Conservation (phyloP, 176 grass and related monocot species). For the Elaeis guineensis region DNA sequence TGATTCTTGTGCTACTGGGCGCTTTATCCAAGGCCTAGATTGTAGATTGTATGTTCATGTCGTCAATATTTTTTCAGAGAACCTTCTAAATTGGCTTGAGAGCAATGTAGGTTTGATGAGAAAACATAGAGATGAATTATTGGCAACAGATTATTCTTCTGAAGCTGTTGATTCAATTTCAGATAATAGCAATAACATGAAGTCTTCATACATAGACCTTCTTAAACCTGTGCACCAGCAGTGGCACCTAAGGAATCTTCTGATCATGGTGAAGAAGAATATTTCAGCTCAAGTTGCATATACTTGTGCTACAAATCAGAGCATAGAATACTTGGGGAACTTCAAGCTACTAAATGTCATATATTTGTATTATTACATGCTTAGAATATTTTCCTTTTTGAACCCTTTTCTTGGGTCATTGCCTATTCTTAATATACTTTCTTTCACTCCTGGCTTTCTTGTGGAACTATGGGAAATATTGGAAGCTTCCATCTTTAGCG, state of each 20-base stretch:
- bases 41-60: conserved; percentile 58
- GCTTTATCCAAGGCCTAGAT: conserved; percentile 61
- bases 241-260: conserved; percentile 90
- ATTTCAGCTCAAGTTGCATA: conserved; percentile 7
- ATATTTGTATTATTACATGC: conserved; percentile 81
- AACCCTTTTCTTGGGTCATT: conserved; percentile 50
- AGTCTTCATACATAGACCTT: conserved; percentile 59
- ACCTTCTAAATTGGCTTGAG: conserved; percentile 53
- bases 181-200: conserved; percentile 17
- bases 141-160: conserved; percentile 7
- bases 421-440: conserved; percentile 90
- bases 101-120: conserved; percentile 31
- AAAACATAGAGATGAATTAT: conserved; percentile 16
- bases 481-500: conserved; percentile 48
- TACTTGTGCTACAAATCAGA: conserved; percentile 15
- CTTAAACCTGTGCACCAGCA: conserved; percentile 89
- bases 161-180: conserved; percentile 23
- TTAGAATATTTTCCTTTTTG: conserved; percentile 66
- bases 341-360: conserved; percentile 54
- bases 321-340: conserved; percentile 13
- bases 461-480: conserved; percentile 64
- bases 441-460: conserved; percentile 91
- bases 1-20: conserved; percentile 41
- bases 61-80: conserved; percentile 66
- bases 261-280: conserved; percentile 43